Conservation (phyloP, 164 flowering plant genomes). For the Kalanchoe fedtschenkoi region DNA sequence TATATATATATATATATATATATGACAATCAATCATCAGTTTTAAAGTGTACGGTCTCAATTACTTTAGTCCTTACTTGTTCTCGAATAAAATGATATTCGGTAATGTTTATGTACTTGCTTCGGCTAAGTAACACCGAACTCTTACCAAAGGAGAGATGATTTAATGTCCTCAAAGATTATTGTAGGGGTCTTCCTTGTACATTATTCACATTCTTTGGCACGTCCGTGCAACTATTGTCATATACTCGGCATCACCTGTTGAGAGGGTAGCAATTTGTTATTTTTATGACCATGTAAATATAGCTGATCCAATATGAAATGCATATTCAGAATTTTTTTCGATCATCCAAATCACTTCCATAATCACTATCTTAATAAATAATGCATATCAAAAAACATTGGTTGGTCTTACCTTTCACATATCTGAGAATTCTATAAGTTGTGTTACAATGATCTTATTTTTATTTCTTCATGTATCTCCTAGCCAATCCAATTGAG, state of each 20-base stretch:
- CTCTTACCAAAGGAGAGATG: constrained; percentile 3
- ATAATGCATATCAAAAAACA: constrained; percentile 5
- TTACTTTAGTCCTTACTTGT: not conserved
- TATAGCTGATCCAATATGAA: constrained; percentile 1
- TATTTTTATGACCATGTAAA: constrained; percentile 14
- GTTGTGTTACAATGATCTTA: constrained; percentile 6
- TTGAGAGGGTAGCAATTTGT: constrained; percentile 9
- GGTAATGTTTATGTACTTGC: constrained; percentile 9
- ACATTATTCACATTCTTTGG: constrained; percentile 8
- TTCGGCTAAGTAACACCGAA: constrained; percentile 8
- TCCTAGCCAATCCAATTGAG: constrained; percentile 9
- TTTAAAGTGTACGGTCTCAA: not conserved
- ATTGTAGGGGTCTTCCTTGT: too few relatives aligned
- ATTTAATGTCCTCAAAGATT: constrained; percentile 12
- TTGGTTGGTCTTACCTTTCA: constrained; percentile 11
- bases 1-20: not conserved
- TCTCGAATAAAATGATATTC: constrained; percentile 11
- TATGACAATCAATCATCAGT: not conserved
- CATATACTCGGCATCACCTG: constrained; percentile 12
- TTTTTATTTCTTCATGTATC: constrained; percentile 10
- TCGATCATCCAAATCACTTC: constrained; percentile 10
- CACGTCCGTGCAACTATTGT: constrained; percentile 4
- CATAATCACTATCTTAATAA: constrained; percentile 11
- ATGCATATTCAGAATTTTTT: constrained; percentile 7
- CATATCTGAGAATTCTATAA: too few relatives aligned